phyloP scores from a whole-genome alignment of 2,329 filamentous ascomycete genomes.

The Fusarium chlamydosporum region DNA sequence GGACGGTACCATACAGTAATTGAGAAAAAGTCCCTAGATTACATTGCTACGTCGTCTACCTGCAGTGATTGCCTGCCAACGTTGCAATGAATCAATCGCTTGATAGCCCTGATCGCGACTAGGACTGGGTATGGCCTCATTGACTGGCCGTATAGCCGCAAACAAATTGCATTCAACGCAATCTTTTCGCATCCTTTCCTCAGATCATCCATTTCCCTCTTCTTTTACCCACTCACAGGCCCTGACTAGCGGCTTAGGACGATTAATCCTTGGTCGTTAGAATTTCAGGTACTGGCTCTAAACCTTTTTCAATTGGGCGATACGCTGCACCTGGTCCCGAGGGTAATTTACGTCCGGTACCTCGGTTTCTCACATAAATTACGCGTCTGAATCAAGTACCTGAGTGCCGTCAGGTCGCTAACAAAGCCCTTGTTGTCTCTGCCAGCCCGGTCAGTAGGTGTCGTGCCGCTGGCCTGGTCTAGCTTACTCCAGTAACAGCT shows the following conservation, averaged over 20 bases:
- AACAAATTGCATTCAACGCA: slow-evolving; percentile 4
- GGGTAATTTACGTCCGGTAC: slow-evolving; percentile 26
- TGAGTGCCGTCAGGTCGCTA: background rate
- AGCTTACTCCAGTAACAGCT: slow-evolving; percentile 8
- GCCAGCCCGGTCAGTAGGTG: slow-evolving; percentile 12
- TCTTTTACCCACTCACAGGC: background rate
- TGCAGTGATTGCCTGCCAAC: background rate
- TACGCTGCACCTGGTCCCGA: slow-evolving; percentile 23
- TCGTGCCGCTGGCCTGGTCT: slow-evolving; percentile 21
- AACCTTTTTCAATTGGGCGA: slow-evolving; percentile 29
- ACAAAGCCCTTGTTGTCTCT: slow-evolving; percentile 26
- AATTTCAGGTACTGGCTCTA: slow-evolving; percentile 36
- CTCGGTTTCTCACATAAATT: slow-evolving; percentile 24
- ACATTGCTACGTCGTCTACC: slow-evolving; percentile 10
- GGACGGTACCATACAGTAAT: background rate
- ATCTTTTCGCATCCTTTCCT: slow-evolving; percentile 21
- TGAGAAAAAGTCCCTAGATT: slow-evolving; percentile 5
- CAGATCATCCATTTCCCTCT: slow-evolving; percentile 17
- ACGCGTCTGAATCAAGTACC: slow-evolving; percentile 7
- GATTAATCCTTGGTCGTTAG: slow-evolving; percentile 22
- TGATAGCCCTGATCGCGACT: background rate
- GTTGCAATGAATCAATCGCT: no score
- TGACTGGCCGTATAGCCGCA: slow-evolving; percentile 20
- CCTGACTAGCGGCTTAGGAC: slow-evolving; percentile 8
- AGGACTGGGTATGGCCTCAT: slow-evolving; percentile 19